Evolutionary conservation across 345 rosid species (phyloP), one percentile per base, ranked within the genome.

Genomic region (Angophora floribunda): DNA sequence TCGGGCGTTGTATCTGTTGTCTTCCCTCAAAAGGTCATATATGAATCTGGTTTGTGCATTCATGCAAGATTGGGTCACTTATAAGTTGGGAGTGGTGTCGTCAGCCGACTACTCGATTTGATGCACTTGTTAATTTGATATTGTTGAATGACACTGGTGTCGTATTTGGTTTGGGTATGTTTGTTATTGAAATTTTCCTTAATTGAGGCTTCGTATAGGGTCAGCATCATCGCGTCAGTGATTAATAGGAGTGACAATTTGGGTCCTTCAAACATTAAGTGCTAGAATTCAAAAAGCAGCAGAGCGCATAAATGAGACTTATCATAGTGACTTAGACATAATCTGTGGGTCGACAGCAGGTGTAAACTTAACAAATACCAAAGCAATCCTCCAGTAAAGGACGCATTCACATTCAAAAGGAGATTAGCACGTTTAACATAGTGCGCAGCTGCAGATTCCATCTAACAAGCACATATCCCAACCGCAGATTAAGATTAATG

Each of bases 391-490:
- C 47, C 47, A 32, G 45, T 36, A 32, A 32, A 65, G 41, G 6
- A 65, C 26, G 7, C 79, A 16, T 67, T 7, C 44, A 67, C 79
- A 67, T 7, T 32, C 1, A 16, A 32, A 67, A 32, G 15, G 32
- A 61, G 15, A 28, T 12, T 12, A n/a, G 79, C 47, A 70, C 0
- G 45, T 2, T 32, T 7, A 32, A 4, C 45, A 32, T 32, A 70
- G 13, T 16, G 1, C 24, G 30, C 78, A 14, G 14, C 9, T 63
- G 70, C 32, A n/a, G 32, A 61, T 61, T 26, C 67, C 14, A 3
- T 8, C 0, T 52, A 0, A 36, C 41, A 36, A 36, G 41, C 41
- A 36, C 3, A 52, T 0, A 1, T 7, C 21, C 24, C 57, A 17
- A 57, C n/a, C 24, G 26, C n/a, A 4, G 65, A 59, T 26, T 59